Percentiles rank a stretch among this genome's conserved stretches.
Conservation (phyloP, 1,139 yeast species). For the Suhomyces bribrorum region DNA sequence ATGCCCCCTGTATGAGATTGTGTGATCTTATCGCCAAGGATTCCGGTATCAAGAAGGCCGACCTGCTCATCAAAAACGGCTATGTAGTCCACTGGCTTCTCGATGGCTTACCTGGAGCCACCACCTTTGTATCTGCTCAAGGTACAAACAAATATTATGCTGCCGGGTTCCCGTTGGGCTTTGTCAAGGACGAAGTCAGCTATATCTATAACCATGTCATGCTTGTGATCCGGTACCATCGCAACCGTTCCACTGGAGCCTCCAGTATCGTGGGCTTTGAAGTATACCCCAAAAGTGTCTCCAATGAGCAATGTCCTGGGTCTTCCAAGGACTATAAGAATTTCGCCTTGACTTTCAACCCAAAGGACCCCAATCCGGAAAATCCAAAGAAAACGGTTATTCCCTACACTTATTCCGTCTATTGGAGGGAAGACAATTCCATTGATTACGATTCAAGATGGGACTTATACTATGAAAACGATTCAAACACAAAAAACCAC, state of each 20-base stretch:
- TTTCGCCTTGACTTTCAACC: conserved; percentile 41
- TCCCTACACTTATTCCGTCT: conserved; percentile 83
- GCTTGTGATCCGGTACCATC: conserved; percentile 75
- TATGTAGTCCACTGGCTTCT: conserved; percentile 83
- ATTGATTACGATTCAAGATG: conserved; percentile 72
- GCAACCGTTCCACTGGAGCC: conserved; percentile 43
- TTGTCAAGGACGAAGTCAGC: conserved; percentile 54
- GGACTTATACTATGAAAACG: conserved; percentile 68
- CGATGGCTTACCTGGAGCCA: conserved; percentile 87
- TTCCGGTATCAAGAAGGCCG: conserved; percentile 56
- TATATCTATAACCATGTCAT: conserved; percentile 79
- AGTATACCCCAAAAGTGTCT: conserved; percentile 82
- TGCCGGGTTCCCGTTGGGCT: conserved; percentile 86
- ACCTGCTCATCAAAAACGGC: conserved; percentile 61
- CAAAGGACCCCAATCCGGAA: conserved; percentile 17
- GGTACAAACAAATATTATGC: conserved; percentile 69
- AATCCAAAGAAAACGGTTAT: conserved; percentile 38
- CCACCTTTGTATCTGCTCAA: conserved; percentile 70
- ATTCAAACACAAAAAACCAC: conserved; percentile 40
- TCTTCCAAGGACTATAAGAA: conserved; percentile 58
- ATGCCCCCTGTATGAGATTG: conserved; percentile 61
- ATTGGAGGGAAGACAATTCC: conserved; percentile 81
- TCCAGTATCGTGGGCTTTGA: conserved; percentile 85
- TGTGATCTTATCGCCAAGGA: conserved; percentile 63
- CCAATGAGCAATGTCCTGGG: conserved; percentile 69